Percentiles rank a stretch among this genome's conserved stretches.
These are phyloP conservation scores for Phyllosticta citribraziliensis DNA, from an alignment of 2,329 filamentous ascomycete species.

Conservation along the genomic window DNA sequence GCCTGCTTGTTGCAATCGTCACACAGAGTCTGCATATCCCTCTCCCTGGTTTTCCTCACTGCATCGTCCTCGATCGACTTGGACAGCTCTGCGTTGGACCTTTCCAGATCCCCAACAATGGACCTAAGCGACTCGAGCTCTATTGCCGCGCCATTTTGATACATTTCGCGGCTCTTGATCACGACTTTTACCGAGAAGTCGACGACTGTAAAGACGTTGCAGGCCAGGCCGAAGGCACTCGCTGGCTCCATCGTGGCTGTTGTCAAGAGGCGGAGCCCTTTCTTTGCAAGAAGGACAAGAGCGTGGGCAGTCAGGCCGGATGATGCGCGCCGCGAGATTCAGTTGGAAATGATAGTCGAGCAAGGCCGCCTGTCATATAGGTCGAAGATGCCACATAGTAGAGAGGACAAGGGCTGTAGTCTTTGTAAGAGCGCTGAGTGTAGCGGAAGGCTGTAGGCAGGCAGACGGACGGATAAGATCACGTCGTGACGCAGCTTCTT, in stretches of 20 bases:
- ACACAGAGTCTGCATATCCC: neutral
- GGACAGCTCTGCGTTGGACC: neutral
- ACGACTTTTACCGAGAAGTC: neutral
- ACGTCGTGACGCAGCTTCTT: neutral
- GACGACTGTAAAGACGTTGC: neutral
- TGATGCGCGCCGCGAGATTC: no score
- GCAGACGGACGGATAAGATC: neutral
- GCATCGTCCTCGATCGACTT: neutral
- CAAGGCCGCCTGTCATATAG: neutral
- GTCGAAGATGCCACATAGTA: neutral
- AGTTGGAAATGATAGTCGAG: no score
- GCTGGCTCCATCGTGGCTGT: neutral
- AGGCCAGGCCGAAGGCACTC: neutral
- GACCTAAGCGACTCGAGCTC: neutral
- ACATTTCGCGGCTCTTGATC: neutral
- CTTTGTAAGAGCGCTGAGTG: neutral
- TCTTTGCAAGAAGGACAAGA: neutral
- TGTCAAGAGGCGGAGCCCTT: neutral
- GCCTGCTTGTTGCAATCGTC: neutral
- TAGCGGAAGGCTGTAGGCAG: neutral
- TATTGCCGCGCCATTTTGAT: neutral
- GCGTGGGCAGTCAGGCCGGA: no score
- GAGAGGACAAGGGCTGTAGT: neutral
- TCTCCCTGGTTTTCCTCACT: neutral
- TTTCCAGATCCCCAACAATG: neutral